phyloP scores from a whole-genome alignment of 805 yeast species.

The Metschnikowia lachancei region DNA sequence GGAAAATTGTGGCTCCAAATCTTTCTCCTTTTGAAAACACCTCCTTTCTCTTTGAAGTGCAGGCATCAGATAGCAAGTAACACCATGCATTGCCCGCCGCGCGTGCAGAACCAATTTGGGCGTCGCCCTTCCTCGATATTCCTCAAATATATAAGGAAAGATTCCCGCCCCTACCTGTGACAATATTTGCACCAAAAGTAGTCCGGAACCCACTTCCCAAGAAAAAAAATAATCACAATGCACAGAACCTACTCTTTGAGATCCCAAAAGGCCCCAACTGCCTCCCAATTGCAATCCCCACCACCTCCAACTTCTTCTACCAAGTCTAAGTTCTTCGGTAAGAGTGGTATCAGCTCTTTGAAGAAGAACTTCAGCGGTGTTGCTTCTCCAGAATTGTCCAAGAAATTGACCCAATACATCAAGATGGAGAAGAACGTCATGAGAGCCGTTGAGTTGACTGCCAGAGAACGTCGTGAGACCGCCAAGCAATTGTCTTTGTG shows the following conservation, averaged over 20 bases:
- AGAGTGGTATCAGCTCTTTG: slow-evolving; percentile 65
- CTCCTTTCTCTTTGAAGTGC: slow-evolving; percentile 3
- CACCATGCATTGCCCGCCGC: slow-evolving; percentile 14
- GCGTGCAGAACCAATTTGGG: slow-evolving; percentile 10
- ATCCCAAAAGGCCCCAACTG: slow-evolving; percentile 77
- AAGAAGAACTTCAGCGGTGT: slow-evolving; percentile 87
- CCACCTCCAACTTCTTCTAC: slow-evolving; percentile 81
- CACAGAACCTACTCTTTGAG: slow-evolving; percentile 84
- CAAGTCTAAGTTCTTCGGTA: slow-evolving; percentile 70
- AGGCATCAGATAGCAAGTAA: slow-evolving; percentile 11
- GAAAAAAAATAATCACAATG: slow-evolving; percentile 42
- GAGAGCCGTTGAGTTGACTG: slow-evolving; percentile 89
- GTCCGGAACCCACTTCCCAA: not conserved
- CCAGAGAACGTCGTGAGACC: slow-evolving; percentile 91
- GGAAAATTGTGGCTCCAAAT: not conserved
- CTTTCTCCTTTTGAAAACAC: not conserved
- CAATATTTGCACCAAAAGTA: too few species aligned
- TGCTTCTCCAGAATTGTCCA: slow-evolving; percentile 90
- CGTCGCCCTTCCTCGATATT: slow-evolving; percentile 6
- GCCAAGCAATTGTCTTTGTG: slow-evolving; percentile 95
- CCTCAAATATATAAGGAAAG: slow-evolving; percentile 9
- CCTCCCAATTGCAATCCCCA: slow-evolving; percentile 74
- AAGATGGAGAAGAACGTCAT: slow-evolving; percentile 95
- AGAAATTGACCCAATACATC: slow-evolving; percentile 86
- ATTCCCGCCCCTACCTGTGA: slow-evolving; percentile 3